Base-by-base conservation (phyloP, 441 rosid genomes). In the Brassica hybrid region DNA sequence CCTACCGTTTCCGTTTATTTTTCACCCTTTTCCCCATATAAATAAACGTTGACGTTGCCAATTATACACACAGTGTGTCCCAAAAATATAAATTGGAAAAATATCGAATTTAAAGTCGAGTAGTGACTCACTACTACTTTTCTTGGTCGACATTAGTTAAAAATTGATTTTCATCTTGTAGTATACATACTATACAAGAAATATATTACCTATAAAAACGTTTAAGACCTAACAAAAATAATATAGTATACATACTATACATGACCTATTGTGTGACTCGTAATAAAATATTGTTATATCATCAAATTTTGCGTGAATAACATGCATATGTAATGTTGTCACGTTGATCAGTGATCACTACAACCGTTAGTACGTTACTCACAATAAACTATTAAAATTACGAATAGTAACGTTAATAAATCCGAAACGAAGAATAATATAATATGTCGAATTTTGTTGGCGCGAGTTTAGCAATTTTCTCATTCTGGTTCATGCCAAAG, bases 1-100 rank as follows among this genome's bases (percentile, higher is more conserved):
- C 73, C 77, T 73, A 73, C 81, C 77, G 66, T 78, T 78, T 52
- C 78, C 74, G 78, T 78, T 73, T 73, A 6, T 50, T 67, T 60
- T 60, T 78, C 14, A 63, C 60, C 50, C 30, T 43, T 65, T 63
- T 77, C 16, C 52, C n/a, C 48, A 9, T 34, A 65, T 52, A 71
- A 65, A 65, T 52, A 71, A 65, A 65, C 72, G 76, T 45, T 77
- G 72, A 61, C 73, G 67, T 77, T 57, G 61, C 61, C 14, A 65
- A 54, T 27, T 62, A 36, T 27, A 27, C 18, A 7, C 25, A 56
- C 10, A 71, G 56, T 57, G n/a, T 18, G 16, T 25, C 61, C 67
- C 41, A 56, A 57, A 25, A 14, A 56, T 3, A 70, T 23, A 16
- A 61, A 45, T 45, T 1, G 3, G 3, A 21, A 12, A 17, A 17